Conservation (phyloP, 2,329 filamentous ascomycete species). For the Pezicula neosporulosa region DNA sequence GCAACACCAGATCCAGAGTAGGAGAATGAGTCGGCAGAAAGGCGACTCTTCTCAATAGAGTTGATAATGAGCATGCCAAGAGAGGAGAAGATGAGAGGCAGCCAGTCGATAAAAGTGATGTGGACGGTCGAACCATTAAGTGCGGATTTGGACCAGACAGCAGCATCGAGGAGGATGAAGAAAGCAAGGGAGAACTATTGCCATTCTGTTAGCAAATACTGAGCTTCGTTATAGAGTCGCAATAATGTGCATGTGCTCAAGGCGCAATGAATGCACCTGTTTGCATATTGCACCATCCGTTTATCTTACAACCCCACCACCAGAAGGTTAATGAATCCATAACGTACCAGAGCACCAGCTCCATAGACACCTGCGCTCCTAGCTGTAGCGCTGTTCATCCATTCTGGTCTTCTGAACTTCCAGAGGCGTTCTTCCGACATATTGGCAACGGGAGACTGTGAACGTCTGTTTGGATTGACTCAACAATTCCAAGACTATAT, state of each 20-base stretch:
- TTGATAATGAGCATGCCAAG: constrained; percentile 71
- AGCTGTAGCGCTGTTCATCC: constrained; percentile 62
- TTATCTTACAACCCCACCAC: not conserved
- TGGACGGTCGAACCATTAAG: constrained; percentile 54
- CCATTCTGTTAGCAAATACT: constrained; percentile 6
- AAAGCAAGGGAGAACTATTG: constrained; percentile 63
- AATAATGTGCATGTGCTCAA: not conserved
- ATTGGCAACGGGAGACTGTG: not conserved
- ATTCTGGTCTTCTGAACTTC: constrained; percentile 65
- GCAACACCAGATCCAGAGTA: constrained; percentile 62
- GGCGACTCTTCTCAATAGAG: constrained; percentile 63
- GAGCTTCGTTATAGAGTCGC: not conserved
- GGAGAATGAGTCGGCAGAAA: constrained; percentile 60
- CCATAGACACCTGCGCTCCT: constrained; percentile 62
- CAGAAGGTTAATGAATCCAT: not conserved
- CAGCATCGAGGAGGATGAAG: constrained; percentile 65
- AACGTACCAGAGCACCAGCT: constrained; percentile 57
- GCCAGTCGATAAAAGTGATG: constrained; percentile 67
- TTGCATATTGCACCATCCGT: not conserved
- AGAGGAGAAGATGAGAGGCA: constrained; percentile 63
- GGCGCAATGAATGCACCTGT: not conserved
- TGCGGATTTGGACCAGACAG: constrained; percentile 61
- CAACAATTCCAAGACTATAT: too few species aligned
- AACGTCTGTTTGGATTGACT: too few species aligned
- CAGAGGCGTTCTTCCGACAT: constrained; percentile 66